These are phyloP conservation scores for Cocos nucifera DNA, from an alignment of 176 grass and related monocot genomes.

Conservation along the genomic window DNA sequence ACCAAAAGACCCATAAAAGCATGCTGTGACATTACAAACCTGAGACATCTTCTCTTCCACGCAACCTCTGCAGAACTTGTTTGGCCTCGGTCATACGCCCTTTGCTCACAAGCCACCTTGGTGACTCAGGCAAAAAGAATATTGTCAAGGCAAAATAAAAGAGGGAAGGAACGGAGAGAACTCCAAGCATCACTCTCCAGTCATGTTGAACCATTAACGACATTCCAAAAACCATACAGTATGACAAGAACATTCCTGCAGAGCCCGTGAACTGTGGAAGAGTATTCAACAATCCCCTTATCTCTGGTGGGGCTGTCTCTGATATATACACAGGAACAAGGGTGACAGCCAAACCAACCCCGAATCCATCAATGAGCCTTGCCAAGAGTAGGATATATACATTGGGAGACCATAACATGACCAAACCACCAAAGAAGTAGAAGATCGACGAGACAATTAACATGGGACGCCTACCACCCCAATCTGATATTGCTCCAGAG, in stretches of 20 bases:
- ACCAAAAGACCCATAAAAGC: not conserved
- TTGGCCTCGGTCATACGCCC: constrained; percentile 62
- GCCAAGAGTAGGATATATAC: constrained; percentile 58
- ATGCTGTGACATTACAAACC: constrained; percentile 2
- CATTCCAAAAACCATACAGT: constrained; percentile 76
- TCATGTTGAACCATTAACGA: constrained; percentile 44
- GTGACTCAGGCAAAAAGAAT: constrained; percentile 56
- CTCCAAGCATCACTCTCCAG: constrained; percentile 76
- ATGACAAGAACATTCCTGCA: constrained; percentile 67
- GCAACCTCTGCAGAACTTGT: constrained; percentile 47
- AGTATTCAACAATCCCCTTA: constrained; percentile 60
- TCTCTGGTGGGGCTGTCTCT: constrained; percentile 72
- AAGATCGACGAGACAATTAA: constrained; percentile 62
- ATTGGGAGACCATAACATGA: constrained; percentile 77
- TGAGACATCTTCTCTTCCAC: constrained; percentile 47
- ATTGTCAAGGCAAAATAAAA: constrained; percentile 41
- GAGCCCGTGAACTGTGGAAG: constrained; percentile 75
- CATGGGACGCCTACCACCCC: constrained; percentile 52
- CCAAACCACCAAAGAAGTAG: constrained; percentile 35
- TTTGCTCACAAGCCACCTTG: constrained; percentile 85
- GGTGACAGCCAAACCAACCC: constrained; percentile 57
- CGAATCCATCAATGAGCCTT: constrained; percentile 64
- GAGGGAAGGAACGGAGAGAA: constrained; percentile 40
- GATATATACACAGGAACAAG: constrained; percentile 89
- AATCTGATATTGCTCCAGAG: constrained; percentile 74